A percentile compares a stretch with the other conserved stretches of the same genome.
These are phyloP conservation scores for Cyphellophora europaea DNA, from an alignment of 2,329 filamentous ascomycete genomes.

Conservation along the genomic window DNA sequence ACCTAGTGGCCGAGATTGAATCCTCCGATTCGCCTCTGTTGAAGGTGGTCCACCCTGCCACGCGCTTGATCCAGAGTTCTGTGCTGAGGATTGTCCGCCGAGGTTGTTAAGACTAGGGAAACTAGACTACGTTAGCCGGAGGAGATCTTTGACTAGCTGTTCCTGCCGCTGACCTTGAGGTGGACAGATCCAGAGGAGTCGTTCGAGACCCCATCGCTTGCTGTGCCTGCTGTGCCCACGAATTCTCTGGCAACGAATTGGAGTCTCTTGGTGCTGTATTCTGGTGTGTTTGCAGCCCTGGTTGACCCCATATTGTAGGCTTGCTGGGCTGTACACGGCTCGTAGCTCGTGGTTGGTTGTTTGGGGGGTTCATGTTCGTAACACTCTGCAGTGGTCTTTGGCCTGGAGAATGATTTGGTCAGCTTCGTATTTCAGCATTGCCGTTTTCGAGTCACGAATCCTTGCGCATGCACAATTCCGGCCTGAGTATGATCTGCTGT, in stretches of 20 bases:
- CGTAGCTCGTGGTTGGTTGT: constrained; percentile 12
- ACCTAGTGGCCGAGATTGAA: constrained; percentile 3
- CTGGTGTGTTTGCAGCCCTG: constrained; percentile 7
- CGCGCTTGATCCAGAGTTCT: constrained; percentile 14
- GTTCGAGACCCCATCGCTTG: constrained; percentile 16
- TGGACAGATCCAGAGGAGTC: constrained; percentile 15
- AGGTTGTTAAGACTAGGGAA: constrained; percentile 17
- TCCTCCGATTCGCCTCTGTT: constrained; percentile 10
- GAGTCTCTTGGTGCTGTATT: constrained; percentile 7
- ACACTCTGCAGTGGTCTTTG: constrained; percentile 14
- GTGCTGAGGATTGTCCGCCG: constrained; percentile 13
- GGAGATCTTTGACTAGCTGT: background rate
- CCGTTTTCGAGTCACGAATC: too few species aligned
- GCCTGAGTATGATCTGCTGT: too few species aligned
- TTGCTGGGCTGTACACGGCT: constrained; percentile 14
- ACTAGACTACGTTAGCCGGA: constrained; percentile 5
- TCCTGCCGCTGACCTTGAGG: constrained; percentile 15
- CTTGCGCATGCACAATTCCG: too few species aligned
- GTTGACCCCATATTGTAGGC: constrained; percentile 16
- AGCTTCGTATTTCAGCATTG: constrained; percentile 1
- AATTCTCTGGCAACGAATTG: constrained; percentile 10
- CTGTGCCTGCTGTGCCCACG: constrained; percentile 12
- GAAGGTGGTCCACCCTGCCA: constrained; percentile 19
- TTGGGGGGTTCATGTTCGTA: constrained; percentile 14
- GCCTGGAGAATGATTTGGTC: constrained; percentile 9